Evolutionary conservation across 352 stramenopile species (phyloP).

Genomic region (Ophiocytium majus): DNA sequence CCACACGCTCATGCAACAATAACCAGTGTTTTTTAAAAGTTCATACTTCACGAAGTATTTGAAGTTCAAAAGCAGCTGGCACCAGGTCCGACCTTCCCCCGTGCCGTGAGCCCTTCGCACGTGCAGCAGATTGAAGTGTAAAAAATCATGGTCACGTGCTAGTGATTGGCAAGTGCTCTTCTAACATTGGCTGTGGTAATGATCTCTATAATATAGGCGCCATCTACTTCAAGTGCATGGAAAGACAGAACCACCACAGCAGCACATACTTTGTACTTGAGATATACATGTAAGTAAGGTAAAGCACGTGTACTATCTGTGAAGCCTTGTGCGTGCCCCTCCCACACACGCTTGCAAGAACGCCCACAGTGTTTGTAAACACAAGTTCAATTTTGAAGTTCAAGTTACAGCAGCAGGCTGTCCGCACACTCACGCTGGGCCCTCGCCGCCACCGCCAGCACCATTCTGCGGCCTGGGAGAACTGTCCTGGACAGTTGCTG

Average conservation of each 20-base stretch:
- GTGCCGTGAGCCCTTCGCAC: too few species aligned
- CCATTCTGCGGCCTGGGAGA: background rate
- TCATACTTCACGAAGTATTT: too few species aligned
- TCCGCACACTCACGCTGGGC: background rate
- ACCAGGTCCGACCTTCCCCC: too few species aligned
- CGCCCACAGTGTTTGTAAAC: too few species aligned
- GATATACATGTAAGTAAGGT: background rate
- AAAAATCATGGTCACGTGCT: too few species aligned
- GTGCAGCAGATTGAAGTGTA: too few species aligned
- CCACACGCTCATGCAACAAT: background rate
- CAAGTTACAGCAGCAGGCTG: background rate
- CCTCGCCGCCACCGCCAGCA: background rate
- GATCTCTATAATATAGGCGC: too few species aligned
- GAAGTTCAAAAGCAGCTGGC: too few species aligned
- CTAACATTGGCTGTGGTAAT: too few species aligned
- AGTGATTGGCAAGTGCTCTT: too few species aligned
- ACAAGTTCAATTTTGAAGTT: background rate
- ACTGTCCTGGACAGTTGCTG: background rate
- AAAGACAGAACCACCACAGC: too few species aligned
- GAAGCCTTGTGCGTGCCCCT: background rate
- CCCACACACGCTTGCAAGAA: background rate
- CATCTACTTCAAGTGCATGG: too few species aligned
- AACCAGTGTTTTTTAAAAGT: constrained; percentile 16
- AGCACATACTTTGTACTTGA: background rate
- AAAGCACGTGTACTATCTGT: background rate